Conservation (phyloP, 768 basidiomycete genomes). For the Serendipita indica region DNA sequence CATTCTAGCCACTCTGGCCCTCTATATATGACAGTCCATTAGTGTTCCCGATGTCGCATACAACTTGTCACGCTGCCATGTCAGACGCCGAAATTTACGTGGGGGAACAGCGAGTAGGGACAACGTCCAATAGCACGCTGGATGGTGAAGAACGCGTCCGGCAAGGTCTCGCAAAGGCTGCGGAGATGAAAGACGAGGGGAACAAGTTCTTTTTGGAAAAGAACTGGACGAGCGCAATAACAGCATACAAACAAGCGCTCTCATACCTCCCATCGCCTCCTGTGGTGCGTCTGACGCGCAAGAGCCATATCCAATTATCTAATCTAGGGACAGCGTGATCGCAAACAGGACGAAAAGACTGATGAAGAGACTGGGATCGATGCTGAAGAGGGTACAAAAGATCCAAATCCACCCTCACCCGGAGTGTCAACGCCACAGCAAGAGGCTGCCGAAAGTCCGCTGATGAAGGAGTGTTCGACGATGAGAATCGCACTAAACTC, state of each 20-base stretch:
- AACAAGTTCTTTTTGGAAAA: conserved; percentile 55
- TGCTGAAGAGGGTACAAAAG: conserved; percentile 15
- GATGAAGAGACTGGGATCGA: conserved; percentile 21
- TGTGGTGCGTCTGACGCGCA: conserved; percentile 21
- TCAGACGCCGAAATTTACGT: not conserved
- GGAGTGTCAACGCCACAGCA: not conserved
- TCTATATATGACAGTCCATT: no score
- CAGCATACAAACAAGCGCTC: conserved; percentile 55
- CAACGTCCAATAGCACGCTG: not conserved
- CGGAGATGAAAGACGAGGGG: conserved; percentile 56
- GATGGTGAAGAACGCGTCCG: conserved; percentile 16
- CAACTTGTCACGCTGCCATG: no score
- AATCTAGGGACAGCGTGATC: conserved; percentile 14
- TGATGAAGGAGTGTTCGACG: conserved; percentile 38
- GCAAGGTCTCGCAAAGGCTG: conserved; percentile 36
- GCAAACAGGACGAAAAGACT: conserved; percentile 14
- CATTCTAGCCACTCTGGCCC: no score
- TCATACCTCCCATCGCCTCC: conserved; percentile 28
- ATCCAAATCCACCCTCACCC: no score
- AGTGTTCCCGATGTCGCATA: no score
- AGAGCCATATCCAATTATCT: not conserved
- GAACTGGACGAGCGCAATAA: conserved; percentile 56
- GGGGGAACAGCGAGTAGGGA: conserved; percentile 11
- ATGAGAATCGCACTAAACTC: conserved; percentile 60
- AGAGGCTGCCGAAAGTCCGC: conserved; percentile 16